Evolutionary conservation across 2,329 filamentous ascomycete genomes (phyloP), one percentile per base, ranked within the genome.

Genomic region (Apiospora aurea): DNA sequence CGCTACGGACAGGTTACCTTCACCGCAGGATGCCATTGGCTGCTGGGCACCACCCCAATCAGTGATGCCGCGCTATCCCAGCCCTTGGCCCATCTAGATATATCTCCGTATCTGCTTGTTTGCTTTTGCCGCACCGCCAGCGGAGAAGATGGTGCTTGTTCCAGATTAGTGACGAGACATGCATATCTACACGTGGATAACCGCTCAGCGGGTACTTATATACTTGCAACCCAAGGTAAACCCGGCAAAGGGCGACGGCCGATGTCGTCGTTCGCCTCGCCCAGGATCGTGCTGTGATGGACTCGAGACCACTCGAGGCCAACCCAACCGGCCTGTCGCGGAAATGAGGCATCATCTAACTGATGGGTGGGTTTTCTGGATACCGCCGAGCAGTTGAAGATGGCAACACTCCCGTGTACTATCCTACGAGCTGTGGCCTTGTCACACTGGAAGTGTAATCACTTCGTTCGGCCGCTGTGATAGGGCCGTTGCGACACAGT

Each of bases 81-180:
- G 57, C 13, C 57, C 57, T 64, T 64, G 57, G 57, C 57, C 57
- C 57, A 64, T 64, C 34, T n/a, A 13, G 29, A 64, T 41, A 61
- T 38, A 21, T 61, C 53, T n/a, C 21, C 21, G 57, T 13, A 64
- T 41, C 34, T 14, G 18, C 57, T 41, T 64, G 21, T 41, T 64
- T 64, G 57, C 57, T 64, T 64, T 41, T 64, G 57, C 57, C 34
- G 57, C 57, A 64, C 34, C 57, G 34, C 21, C 57, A 41, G 57
- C 34, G 57, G 57, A 24, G 57, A 64, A 41, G 14, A 14, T 10
- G 41, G 34, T 10, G n/a, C n/a, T n/a, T 64, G 57, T 41, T 64
- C 34, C 57, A 38, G 34, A 41, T 64, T 64, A 41, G 57, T 64
- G 57, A 64, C 24, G 57, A 64, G 57, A 64, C 57, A 41, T 64